Percentiles rank a stretch among this genome's conserved stretches.
These are phyloP conservation scores for Claviceps capensis DNA, from an alignment of 2,329 filamentous ascomycete genomes.

Conservation along the genomic window DNA sequence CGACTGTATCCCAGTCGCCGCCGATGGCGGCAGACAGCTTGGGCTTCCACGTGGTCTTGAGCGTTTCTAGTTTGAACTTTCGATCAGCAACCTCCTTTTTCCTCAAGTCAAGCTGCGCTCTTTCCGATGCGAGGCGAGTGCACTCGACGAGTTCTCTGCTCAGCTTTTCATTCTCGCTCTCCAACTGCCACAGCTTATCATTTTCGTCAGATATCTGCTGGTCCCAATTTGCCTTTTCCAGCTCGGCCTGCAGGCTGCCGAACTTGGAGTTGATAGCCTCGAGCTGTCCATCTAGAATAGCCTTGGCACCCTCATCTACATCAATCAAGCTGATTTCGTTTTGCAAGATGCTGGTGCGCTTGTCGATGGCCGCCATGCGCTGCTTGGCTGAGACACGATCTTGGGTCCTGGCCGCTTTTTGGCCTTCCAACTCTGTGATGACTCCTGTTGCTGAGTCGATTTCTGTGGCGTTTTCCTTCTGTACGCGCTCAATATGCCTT, in stretches of 20 bases:
- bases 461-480: slow-evolving; percentile 61
- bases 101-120: slow-evolving; percentile 70
- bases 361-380: slow-evolving; percentile 61
- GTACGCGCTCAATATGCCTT: slow-evolving; percentile 59
- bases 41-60: slow-evolving; percentile 59
- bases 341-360: slow-evolving; percentile 52
- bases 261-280: slow-evolving; percentile 54
- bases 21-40: slow-evolving; percentile 55
- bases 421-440: slow-evolving; percentile 61
- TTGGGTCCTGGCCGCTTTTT: slow-evolving; percentile 58
- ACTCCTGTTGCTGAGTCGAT: slow-evolving; percentile 56
- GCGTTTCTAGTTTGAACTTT: slow-evolving; percentile 61
- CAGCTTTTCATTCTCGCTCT: slow-evolving; percentile 58
- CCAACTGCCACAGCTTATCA: slow-evolving; percentile 50
- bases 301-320: slow-evolving; percentile 74
- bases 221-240: slow-evolving; percentile 55
- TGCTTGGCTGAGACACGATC: slow-evolving; percentile 61
- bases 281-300: slow-evolving; percentile 59
- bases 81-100: slow-evolving; percentile 68
- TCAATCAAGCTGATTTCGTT: slow-evolving; percentile 57
- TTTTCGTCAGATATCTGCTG: slow-evolving; percentile 54
- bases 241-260: slow-evolving; percentile 45
- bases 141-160: slow-evolving; percentile 72
- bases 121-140: slow-evolving; percentile 65
- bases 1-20: slow-evolving; percentile 46